Conservation (phyloP, 2,329 filamentous ascomycete species). For the Botrytis medusae region DNA sequence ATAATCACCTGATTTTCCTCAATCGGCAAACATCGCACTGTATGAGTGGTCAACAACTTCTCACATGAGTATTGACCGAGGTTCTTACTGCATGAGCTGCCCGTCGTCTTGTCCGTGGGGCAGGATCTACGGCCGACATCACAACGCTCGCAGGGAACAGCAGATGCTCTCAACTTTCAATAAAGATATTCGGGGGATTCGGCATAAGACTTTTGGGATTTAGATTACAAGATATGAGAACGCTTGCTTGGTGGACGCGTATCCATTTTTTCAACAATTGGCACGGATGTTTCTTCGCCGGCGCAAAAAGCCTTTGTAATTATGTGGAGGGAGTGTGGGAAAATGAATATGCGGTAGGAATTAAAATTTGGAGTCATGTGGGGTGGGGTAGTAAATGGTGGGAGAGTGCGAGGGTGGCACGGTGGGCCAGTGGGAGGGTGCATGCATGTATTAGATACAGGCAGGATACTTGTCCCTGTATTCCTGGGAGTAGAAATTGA, state of each 20-base stretch:
- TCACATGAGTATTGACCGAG: not conserved
- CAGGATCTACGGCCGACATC: constrained; percentile 17
- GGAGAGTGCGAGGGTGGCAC: too few relatives aligned
- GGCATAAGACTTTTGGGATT: not conserved
- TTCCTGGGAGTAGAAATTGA: not conserved
- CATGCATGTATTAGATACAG: not conserved
- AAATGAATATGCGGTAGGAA: not conserved
- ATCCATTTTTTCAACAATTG: not conserved
- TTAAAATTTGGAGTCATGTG: not conserved
- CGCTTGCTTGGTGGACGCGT: not conserved
- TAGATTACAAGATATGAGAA: not conserved
- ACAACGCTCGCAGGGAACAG: not conserved
- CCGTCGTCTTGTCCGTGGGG: constrained; percentile 20
- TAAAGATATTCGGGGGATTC: not conserved
- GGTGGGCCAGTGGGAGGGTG: not conserved
- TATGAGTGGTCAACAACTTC: constrained; percentile 5
- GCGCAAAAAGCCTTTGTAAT: not conserved
- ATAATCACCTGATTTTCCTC: constrained; percentile 48
- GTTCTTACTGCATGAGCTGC: constrained; percentile 37
- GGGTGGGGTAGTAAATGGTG: not conserved
- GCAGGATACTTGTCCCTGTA: not conserved
- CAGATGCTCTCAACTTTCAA: not conserved
- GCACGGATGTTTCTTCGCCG: not conserved
- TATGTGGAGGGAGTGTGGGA: not conserved
- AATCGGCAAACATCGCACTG: constrained; percentile 51